Evolutionary conservation across 2,329 filamentous ascomycete species (phyloP), one percentile per base, ranked within the genome.

Genomic region (Herpotrichia juniperi): DNA sequence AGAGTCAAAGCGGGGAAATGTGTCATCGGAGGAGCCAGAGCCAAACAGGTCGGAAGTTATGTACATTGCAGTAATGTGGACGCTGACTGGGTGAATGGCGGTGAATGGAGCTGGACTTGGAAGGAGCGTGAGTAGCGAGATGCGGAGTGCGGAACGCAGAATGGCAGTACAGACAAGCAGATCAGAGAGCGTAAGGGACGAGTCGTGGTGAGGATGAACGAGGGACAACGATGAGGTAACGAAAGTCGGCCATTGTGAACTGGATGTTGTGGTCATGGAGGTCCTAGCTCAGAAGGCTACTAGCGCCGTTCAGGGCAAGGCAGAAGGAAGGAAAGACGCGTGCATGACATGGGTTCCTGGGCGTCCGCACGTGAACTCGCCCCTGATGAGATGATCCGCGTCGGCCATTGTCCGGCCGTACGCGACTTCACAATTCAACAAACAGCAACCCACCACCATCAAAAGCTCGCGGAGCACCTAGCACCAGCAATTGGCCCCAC

Each of bases 11-110:
- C 50, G 51, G 22, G 54, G 37, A 51, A 60, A 58, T 45, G 50
- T 28, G 25, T 54, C 45, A 17, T 57, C 53, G 25, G 62, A 57
- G 21, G 34, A 17, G 26, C 26, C 12, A 28, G 26, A 28, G 19
- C 64, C 60, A 51, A 73, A 73, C 14, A 73, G 64, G 25, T 71
- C 64, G n/a, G 67, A 59, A 21, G 70, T 73, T 47, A 73, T 73
- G 50, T 71, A 73, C 70, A 73, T 73, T 44, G 46, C 47, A 46
- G 63, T 55, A 53, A 55, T 19, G 40, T 6, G 28, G 52, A 50
- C 46, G 35, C 34, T 34, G 32, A 22, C 25, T 22, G 28, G 28
- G 26, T 34, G 48, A 51, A 50, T 24, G 45, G 42, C 25, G 50
- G 45, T 48, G 51, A 50, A 32, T 19, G 32, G 19, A 42, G 14